Base-by-base conservation (phyloP, 1,139 yeast species). In the Taphrina deformans region DNA sequence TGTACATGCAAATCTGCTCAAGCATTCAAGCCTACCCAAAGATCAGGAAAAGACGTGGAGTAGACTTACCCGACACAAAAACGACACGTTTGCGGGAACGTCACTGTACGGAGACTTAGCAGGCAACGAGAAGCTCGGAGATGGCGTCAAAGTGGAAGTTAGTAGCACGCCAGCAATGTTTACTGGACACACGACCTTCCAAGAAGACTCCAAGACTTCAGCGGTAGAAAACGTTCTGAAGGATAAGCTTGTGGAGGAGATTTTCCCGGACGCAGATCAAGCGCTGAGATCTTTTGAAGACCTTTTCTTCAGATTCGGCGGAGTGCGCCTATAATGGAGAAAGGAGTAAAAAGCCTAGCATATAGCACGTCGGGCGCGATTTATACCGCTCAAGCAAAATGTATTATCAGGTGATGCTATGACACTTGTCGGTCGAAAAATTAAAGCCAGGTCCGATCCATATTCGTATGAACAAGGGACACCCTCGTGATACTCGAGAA, bases 1-100 rank as follows among this genome's bases (percentile, higher is more conserved):
- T 41, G 63, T 59, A 16, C 63, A 59, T 21, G 63, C 56, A 24
- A 59, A 59, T 23, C 41, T 59, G 29, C 55, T 59, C 45, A 59
- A 59, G 56, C 63, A 59, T 40, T 38, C 56, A 6, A 1, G 56
- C 6, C 18, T 59, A 14, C 63, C 63, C n/a, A 41, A 51, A 21
- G 63, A 59, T 18, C 24, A 38, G 27, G 50, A 35, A 1, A n/a
- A n/a, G 35, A 38, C 46, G 2, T 53, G 58, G 58, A 12, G 21
- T 14, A 35, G 38, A 26, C 14, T 53, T 12, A 40, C 31, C 3
- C 10, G 46, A 2, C 10, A 38, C 18, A 9, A 33, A 18, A 53
- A 53, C 35, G 58, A 53, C 33, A 53, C 31, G 7, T 53, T 53
- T 24, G 48, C 14, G 7, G 58, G 58, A 9, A 6, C 12, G 5